phyloP scores from a whole-genome alignment of 2,329 filamentous ascomycete species.

The Scleromitrula shiraiana region DNA sequence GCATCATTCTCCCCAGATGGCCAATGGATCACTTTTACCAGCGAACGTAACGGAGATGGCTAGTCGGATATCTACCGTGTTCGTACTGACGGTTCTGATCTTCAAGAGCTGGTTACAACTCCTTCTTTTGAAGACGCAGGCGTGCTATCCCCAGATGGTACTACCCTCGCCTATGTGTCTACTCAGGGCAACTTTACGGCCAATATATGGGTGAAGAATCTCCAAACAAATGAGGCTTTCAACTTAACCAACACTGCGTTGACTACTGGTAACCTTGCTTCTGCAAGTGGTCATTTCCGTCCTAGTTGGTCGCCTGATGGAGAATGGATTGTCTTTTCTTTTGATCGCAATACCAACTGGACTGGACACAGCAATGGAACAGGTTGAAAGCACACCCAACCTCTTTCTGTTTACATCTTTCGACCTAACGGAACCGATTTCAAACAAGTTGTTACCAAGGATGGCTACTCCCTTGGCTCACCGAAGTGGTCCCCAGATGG shows the following conservation, averaged over 20 bases:
- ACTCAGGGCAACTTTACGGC: slow-evolving; percentile 31
- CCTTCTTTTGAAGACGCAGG: slow-evolving; percentile 33
- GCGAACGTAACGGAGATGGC: slow-evolving; percentile 36
- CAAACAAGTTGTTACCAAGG: slow-evolving; percentile 29
- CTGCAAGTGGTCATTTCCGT: slow-evolving; percentile 29
- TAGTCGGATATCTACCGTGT: slow-evolving; percentile 36
- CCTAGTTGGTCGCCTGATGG: slow-evolving; percentile 36
- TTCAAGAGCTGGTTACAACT: slow-evolving; percentile 31
- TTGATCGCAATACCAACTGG: slow-evolving; percentile 36
- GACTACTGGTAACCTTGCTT: slow-evolving; percentile 19
- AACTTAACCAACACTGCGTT: slow-evolving; percentile 33
- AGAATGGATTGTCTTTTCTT: slow-evolving; percentile 35
- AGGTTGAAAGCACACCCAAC: slow-evolving; percentile 36
- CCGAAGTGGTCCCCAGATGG: slow-evolving; percentile 34
- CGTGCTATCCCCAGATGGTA: slow-evolving; percentile 34
- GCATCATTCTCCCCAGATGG: slow-evolving; percentile 32
- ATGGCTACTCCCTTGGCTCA: slow-evolving; percentile 32
- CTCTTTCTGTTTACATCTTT: slow-evolving; percentile 35
- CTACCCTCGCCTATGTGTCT: slow-evolving; percentile 33
- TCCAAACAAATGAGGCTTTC: slow-evolving; percentile 26
- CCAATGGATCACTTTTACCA: slow-evolving; percentile 35
- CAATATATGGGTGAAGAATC: slow-evolving; percentile 35
- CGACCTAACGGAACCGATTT: slow-evolving; percentile 33
- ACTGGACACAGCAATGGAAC: slow-evolving; percentile 34
- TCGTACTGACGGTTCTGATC: slow-evolving; percentile 29